phyloP scores from a whole-genome alignment of 2,329 filamentous ascomycete genomes.

The Periconia digitata region DNA sequence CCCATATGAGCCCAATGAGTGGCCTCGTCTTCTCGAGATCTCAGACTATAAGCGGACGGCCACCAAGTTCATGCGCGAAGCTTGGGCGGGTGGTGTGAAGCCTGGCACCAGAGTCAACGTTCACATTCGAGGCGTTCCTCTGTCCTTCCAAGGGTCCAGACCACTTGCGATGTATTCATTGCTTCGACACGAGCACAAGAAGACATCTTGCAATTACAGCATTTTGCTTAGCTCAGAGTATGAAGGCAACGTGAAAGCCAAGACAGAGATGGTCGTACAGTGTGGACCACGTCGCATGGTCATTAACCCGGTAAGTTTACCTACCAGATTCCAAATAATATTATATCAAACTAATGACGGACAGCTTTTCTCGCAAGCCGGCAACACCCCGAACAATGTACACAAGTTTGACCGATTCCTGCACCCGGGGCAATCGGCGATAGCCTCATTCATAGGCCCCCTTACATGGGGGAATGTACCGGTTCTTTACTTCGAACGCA shows the following conservation, averaged over 20 bases:
- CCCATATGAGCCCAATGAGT: slow-evolving; percentile 85
- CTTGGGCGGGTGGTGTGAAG: slow-evolving; percentile 82
- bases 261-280: slow-evolving; percentile 89
- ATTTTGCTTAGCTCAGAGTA: slow-evolving; percentile 81
- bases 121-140: slow-evolving; percentile 65
- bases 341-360: slow-evolving; percentile 1
- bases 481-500: slow-evolving; percentile 79
- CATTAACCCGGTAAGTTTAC: slow-evolving; percentile 66
- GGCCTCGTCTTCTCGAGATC: slow-evolving; percentile 81
- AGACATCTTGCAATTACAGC: slow-evolving; percentile 80
- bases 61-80: slow-evolving; percentile 75
- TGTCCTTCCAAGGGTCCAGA: slow-evolving; percentile 55
- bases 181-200: slow-evolving; percentile 92
- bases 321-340: not conserved
- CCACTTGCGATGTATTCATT: slow-evolving; percentile 82
- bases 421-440: slow-evolving; percentile 84
- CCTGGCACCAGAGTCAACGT: slow-evolving; percentile 83
- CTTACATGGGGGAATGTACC: slow-evolving; percentile 93
- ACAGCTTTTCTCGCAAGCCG: slow-evolving; percentile 77
- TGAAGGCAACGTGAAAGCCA: slow-evolving; percentile 77
- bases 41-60: slow-evolving; percentile 87
- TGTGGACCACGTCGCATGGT: slow-evolving; percentile 84
- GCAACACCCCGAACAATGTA: slow-evolving; percentile 91
- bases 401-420: slow-evolving; percentile 95
- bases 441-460: slow-evolving; percentile 87